Evolutionary conservation across 2,329 filamentous ascomycete species (phyloP), one percentile per base, ranked within the genome.

Genomic region (Neopestalotiopsis clavispora): DNA sequence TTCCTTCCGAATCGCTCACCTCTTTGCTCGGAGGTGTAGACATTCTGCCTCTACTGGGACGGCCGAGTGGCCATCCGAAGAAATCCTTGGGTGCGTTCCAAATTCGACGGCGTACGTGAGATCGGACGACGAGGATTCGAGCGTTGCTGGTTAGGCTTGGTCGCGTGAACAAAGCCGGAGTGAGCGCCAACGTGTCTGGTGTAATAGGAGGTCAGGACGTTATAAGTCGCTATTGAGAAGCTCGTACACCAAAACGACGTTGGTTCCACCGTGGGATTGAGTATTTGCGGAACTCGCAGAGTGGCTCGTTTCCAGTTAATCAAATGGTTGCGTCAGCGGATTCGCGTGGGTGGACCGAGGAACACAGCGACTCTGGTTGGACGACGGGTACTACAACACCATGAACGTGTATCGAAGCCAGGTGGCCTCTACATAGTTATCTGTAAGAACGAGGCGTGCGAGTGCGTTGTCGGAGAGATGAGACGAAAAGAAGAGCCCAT

Each of bases 21-120:
- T 72, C 72, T 34, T 73, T 67, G 20, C 65, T 73, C 65, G 62
- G 70, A 56, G 67, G 72, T 59, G 74, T 65, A 68, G 75, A 34
- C 77, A 77, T 78, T 49, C 68, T 74, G 68, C 56, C 66, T 28
- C 32, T 62, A 40, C 34, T 30, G 49, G 67, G 68, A 52, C 61
- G 70, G 68, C 71, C 72, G 59, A 61, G 42, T 12, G 73, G 67
- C 74, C 76, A 74, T 72, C 69, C 67, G 65, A 72, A 68, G 45
- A 74, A 52, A 14, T 49, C 66, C 64, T 69, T 67, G 10, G 66
- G 67, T 32, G 66, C 60, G 23, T n/a, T 42, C 52, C 65, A 73
- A 34, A 71, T 63, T 58, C 56, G 72, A 63, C 63, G 68, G 56
- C 67, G 34, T 45, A 61, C 13, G 58, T 30, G 14, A 62, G 59